phyloP scores from a whole-genome alignment of 202 grass and related monocot species.

The Eragrostis tef region DNA sequence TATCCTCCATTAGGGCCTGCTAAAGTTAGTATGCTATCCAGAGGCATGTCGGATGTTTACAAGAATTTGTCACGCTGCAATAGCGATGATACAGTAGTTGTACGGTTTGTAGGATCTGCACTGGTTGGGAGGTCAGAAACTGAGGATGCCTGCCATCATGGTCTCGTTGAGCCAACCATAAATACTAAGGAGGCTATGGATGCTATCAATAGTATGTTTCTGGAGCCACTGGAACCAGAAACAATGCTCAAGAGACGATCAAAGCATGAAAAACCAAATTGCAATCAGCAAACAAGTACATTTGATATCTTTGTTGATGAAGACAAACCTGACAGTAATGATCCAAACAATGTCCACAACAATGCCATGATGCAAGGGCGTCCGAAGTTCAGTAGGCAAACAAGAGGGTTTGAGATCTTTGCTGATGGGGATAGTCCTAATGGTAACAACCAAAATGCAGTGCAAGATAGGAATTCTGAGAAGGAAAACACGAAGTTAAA shows the following conservation, averaged over 20 bases:
- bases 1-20: slow-evolving; percentile 37
- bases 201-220: slow-evolving; percentile 90
- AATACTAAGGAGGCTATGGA: slow-evolving; percentile 88
- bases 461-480: slow-evolving; percentile 26
- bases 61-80: slow-evolving; percentile 52
- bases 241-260: slow-evolving; percentile 66
- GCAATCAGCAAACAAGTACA: slow-evolving; percentile 52
- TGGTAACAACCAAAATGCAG: slow-evolving; percentile 25
- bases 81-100: slow-evolving; percentile 84
- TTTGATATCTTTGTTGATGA: slow-evolving; percentile 75
- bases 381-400: slow-evolving; percentile 46
- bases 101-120: slow-evolving; percentile 87
- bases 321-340: slow-evolving; percentile 44
- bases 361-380: slow-evolving; percentile 46
- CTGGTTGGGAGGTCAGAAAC: slow-evolving; percentile 84
- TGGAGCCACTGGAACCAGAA: slow-evolving; percentile 77
- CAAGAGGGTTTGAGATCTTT: slow-evolving; percentile 68
- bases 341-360: slow-evolving; percentile 17
- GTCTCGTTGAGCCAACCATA: slow-evolving; percentile 88
- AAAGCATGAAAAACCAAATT: slow-evolving; percentile 51
- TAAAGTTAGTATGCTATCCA: slow-evolving; percentile 40
- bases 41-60: slow-evolving; percentile 49
- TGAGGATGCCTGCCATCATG: slow-evolving; percentile 93
- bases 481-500: slow-evolving; percentile 31
- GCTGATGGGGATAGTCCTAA: slow-evolving; percentile 58